Conservation (phyloP, 1,284 basidiomycete species). For the Cryptococcus maquisensis region DNA sequence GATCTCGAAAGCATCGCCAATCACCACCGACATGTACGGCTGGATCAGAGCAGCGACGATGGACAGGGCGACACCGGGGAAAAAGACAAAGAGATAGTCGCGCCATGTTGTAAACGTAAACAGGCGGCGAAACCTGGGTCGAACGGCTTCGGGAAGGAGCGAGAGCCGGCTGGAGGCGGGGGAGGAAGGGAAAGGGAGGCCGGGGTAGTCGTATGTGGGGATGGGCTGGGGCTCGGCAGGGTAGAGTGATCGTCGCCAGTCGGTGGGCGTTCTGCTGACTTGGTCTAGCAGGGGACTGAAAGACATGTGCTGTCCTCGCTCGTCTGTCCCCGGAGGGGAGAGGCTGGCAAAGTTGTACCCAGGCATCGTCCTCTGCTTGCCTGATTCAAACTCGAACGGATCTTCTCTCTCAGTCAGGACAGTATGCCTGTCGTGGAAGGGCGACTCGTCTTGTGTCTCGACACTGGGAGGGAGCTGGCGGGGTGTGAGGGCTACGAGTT, state of each 20-base stretch:
- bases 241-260: neutral
- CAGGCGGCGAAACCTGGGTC: slow-evolving; percentile 58
- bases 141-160: slow-evolving; percentile 33
- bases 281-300: slow-evolving; percentile 18
- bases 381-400: slow-evolving; percentile 17
- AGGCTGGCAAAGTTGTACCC: slow-evolving; percentile 23
- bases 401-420: slow-evolving; percentile 14
- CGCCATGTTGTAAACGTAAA: slow-evolving; percentile 61
- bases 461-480: neutral
- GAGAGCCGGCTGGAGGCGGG: neutral
- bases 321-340: slow-evolving; percentile 12
- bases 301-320: slow-evolving; percentile 12
- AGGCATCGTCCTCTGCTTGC: slow-evolving; percentile 24
- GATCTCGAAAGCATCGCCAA: slow-evolving; percentile 79
- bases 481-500: slow-evolving; percentile 20
- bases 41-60: slow-evolving; percentile 71
- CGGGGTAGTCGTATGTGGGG: slow-evolving; percentile 7
- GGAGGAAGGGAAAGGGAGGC: neutral
- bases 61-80: slow-evolving; percentile 71
- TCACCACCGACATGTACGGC: slow-evolving; percentile 86
- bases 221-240: slow-evolving; percentile 14
- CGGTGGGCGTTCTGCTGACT: neutral
- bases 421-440: slow-evolving; percentile 37
- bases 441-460: slow-evolving; percentile 18
- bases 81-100: slow-evolving; percentile 56